Evolutionary conservation across 129 eudicot species (phyloP), one percentile per base, ranked within the genome.

Genomic region (Pittosporum tobira): DNA sequence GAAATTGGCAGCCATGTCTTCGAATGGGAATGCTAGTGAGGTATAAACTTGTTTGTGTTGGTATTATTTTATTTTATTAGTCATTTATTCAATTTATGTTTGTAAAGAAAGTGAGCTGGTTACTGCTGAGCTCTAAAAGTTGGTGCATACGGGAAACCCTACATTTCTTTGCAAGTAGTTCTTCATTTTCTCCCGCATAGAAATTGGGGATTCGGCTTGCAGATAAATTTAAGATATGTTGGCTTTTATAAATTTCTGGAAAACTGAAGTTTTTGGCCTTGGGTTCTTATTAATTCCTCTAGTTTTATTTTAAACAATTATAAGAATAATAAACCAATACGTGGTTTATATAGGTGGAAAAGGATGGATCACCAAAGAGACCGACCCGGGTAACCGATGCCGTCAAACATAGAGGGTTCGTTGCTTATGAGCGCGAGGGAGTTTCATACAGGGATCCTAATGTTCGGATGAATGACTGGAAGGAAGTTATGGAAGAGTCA

Each of bases 391-490:
- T 93, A 54, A 61, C 73, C 59, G 85, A 87, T 75, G 94, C 99
- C 21, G 76, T 71, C 53, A 93, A 93, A 62, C 77, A 81, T 56
- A 76, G 99, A 4, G 99, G 99, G 49, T 93, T 93, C 68, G 85
- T 93, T 79, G 88, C 94, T 31, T 93, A 93, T 42, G 99, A 93
- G 77, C 91, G 96, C 13, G 81, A 84, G 68, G 80, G 96, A 0
- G 74, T 93, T 36, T 80, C 94, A 0, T 93, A 83, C 58, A 72
- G 99, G 19, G 99, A 93, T 72, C 99, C 99, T 6, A 56, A 57
- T 73, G 70, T 71, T 45, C 81, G 99, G 56, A 78, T 87, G 75
- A 62, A 71, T 31, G 99, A 93, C 56, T 93, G 91, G 88, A 87
- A 87, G 27, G 99, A 93, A 70, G 99, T 93, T 38, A 93, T 87